Conservation (phyloP, 352 stramenopile genomes). For the Pythium coloratum region DNA sequence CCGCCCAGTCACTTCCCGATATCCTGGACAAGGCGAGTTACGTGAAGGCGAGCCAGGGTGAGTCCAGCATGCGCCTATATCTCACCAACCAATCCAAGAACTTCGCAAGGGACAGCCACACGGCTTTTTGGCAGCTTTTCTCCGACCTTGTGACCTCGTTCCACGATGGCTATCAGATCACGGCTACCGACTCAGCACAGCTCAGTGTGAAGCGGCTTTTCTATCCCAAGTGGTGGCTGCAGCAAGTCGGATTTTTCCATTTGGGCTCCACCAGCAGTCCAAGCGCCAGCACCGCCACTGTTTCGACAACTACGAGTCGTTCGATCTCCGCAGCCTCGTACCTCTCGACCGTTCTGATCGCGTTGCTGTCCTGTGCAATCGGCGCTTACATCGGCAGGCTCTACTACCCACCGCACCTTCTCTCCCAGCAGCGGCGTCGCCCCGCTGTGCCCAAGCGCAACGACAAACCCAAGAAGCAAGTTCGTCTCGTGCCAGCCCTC, state of each 20-base stretch:
- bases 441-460: conserved; percentile 8
- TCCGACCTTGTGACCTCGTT: conserved; percentile 69
- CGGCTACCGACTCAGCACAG: conserved; percentile 40
- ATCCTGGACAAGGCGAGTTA: conserved; percentile 39
- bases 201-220: conserved; percentile 64
- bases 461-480: conserved; percentile 22
- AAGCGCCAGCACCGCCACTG: not conserved
- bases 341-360: conserved; percentile 17
- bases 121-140: conserved; percentile 62
- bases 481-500: conserved; percentile 7
- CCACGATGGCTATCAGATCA: conserved; percentile 81
- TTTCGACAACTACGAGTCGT: not conserved
- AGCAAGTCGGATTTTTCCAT: conserved; percentile 76
- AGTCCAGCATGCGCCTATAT: conserved; percentile 50
- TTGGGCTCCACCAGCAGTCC: conserved; percentile 13
- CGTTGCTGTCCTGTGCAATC: conserved; percentile 15
- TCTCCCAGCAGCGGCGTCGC: conserved; percentile 8
- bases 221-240: conserved; percentile 85
- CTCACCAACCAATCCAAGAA: conserved; percentile 53
- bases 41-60: conserved; percentile 40
- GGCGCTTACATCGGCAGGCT: conserved; percentile 22
- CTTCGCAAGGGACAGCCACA: conserved; percentile 55
- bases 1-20: conserved; percentile 35
- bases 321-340: conserved; percentile 25
- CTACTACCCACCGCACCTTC: conserved; percentile 21